Evolutionary conservation across 1,284 basidiomycete genomes (phyloP).

Genomic region (Ustilago sp.): DNA sequence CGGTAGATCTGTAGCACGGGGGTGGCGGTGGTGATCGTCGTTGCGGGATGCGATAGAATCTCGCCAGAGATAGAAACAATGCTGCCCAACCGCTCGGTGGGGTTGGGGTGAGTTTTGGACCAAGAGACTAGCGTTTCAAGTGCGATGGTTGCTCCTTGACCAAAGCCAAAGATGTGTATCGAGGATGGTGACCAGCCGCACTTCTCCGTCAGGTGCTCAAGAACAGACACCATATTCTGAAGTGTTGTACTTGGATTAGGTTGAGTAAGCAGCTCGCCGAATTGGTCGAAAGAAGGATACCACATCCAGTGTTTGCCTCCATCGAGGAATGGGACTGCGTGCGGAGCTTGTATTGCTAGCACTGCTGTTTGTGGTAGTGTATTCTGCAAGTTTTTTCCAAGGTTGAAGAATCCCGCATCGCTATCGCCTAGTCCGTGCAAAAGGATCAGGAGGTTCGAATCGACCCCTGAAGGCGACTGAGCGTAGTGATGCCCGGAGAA

Average conservation of each 20-base stretch:
- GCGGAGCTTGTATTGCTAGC: conserved; percentile 81
- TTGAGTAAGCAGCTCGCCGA: conserved; percentile 76
- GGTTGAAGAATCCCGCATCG: conserved; percentile 79
- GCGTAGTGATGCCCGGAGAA: conserved; percentile 71
- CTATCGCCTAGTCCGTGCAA: conserved; percentile 91
- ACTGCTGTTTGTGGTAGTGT: conserved; percentile 85
- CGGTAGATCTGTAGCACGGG: conserved; percentile 46
- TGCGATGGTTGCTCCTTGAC: conserved; percentile 85
- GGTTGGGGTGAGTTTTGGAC: conserved; percentile 70
- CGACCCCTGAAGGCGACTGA: conserved; percentile 81
- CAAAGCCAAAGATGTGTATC: conserved; percentile 90
- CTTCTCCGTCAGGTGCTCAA: conserved; percentile 74
- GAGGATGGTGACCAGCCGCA: conserved; percentile 77
- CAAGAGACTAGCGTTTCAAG: conserved; percentile 76
- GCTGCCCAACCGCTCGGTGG: conserved; percentile 20
- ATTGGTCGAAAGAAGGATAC: conserved; percentile 84
- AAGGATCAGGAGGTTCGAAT: conserved; percentile 86
- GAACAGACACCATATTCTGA: conserved; percentile 73
- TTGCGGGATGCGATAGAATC: conserved; percentile 44
- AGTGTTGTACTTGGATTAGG: conserved; percentile 81
- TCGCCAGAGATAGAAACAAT: conserved; percentile 45
- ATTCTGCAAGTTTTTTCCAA: conserved; percentile 77
- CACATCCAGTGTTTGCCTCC: conserved; percentile 74
- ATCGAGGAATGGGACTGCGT: conserved; percentile 84
- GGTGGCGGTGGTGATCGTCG: conserved; percentile 3